Conservation (phyloP, 768 basidiomycete species). For the Boletus vermiculosoides region DNA sequence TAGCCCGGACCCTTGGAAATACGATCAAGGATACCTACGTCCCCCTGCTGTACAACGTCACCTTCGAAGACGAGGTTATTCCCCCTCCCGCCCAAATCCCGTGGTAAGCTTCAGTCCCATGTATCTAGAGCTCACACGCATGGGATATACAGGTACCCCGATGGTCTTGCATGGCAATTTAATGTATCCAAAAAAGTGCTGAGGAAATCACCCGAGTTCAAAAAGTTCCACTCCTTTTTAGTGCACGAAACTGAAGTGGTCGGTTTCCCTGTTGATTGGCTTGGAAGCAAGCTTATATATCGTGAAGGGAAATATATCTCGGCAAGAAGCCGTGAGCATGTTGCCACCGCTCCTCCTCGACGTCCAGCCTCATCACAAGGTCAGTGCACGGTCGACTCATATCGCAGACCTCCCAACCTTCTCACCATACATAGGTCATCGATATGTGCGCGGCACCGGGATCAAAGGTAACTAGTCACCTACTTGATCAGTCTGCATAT, state of each 20-base stretch:
- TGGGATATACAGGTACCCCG: constrained; percentile 71
- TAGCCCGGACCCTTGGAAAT: constrained; percentile 72
- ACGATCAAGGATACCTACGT: constrained; percentile 78
- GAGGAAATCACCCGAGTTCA: constrained; percentile 86
- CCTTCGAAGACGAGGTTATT: constrained; percentile 72
- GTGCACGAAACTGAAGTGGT: constrained; percentile 98
- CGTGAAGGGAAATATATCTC: constrained; percentile 84
- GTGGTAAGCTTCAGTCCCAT: constrained; percentile 53
- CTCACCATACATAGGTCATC: constrained; percentile 54
- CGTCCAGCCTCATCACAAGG: constrained; percentile 88
- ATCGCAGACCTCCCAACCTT: background rate
- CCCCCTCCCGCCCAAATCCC: constrained; percentile 80
- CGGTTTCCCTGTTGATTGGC: constrained; percentile 29
- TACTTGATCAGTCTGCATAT: background rate
- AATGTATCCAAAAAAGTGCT: constrained; percentile 87
- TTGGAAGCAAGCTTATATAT: background rate
- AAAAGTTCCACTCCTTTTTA: constrained; percentile 92
- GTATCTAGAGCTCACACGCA: background rate
- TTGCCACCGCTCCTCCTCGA: constrained; percentile 94
- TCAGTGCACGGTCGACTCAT: constrained; percentile 30
- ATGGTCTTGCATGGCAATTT: constrained; percentile 94
- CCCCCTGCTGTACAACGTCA: constrained; percentile 66
- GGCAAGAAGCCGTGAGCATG: constrained; percentile 99
- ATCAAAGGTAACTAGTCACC: constrained; percentile 63
- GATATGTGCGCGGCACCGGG: constrained; percentile 99